Evolutionary conservation across 495 filamentous ascomycete species (phyloP), one percentile per base, ranked within the genome.

Genomic region (Aspergillus conjunctus): DNA sequence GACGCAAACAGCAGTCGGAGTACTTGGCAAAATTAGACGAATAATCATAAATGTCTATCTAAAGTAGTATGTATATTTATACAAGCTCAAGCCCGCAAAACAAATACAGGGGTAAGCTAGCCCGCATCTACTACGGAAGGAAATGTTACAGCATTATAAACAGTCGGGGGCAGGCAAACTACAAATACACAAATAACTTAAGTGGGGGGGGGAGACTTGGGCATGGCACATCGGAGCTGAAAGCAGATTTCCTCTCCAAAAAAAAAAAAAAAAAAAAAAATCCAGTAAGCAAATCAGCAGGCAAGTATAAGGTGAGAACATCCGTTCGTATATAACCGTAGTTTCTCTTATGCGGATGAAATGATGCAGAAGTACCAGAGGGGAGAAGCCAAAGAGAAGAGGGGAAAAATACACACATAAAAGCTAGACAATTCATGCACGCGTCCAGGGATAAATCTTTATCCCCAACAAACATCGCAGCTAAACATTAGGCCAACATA

Each of bases 261-360:
- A n/a, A n/a, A n/a, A n/a, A n/a, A n/a, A n/a, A n/a, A n/a, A n/a
- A n/a, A n/a, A 48, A 18, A 48, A 21, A 48, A 18, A 48, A 21
- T 18, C 17, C 10, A 20, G n/a, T 4, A 48, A 21, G 20, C 8
- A 48, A 48, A 21, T 10, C 21, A 48, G 5, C 44, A 48, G 44
- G 18, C 4, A 18, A 48, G 11, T 48, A 11, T 11, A 21, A 46
- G 10, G 18, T 48, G 20, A 48, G 8, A 48, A 11, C 21, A 18
- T 17, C 44, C 17, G 44, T 48, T 48, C 44, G 44, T 58, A 14
- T 49, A 21, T 18, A 7, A 30, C 9, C 56, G 8, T 44, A 2
- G 20, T 53, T 44, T 39, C 48, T 41, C 57, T 39, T 52, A 41
- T 54, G 51, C 51, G 31, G 15, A 52, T 9, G 20, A 14, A 52